These are phyloP conservation scores for sunflower (Helianthus annuus) DNA, from an alignment of 129 eudicot species.

Conservation along the genomic window HanXRQr2.0-SUNRISE NC_035441.2:6659607-6660106, in stretches of 20 bases:
- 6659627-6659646: slow-evolving; percentile 28
- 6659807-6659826: slow-evolving; percentile 25
- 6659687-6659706: too few relatives aligned
- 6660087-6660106: slow-evolving; percentile 28
- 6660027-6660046: too few relatives aligned
- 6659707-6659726: background rate
- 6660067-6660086: slow-evolving; percentile 17
- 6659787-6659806: slow-evolving; percentile 31
- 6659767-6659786: slow-evolving; percentile 27
- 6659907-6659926: too few relatives aligned
- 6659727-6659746: background rate
- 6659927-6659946: background rate
- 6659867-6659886: slow-evolving; percentile 17
- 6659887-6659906: too few relatives aligned
- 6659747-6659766: slow-evolving; percentile 20
- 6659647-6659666: slow-evolving; percentile 27
- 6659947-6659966: background rate
- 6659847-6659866: background rate
- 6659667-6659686: background rate
- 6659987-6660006: too few relatives aligned
- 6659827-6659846: slow-evolving; percentile 12
- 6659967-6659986: too few relatives aligned
- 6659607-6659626: slow-evolving; percentile 15
- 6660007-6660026: too few relatives aligned
- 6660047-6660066: slow-evolving; percentile 18